Conservation (phyloP, 2,329 filamentous ascomycete genomes). For the Cladophialophora exuberans region DNA sequence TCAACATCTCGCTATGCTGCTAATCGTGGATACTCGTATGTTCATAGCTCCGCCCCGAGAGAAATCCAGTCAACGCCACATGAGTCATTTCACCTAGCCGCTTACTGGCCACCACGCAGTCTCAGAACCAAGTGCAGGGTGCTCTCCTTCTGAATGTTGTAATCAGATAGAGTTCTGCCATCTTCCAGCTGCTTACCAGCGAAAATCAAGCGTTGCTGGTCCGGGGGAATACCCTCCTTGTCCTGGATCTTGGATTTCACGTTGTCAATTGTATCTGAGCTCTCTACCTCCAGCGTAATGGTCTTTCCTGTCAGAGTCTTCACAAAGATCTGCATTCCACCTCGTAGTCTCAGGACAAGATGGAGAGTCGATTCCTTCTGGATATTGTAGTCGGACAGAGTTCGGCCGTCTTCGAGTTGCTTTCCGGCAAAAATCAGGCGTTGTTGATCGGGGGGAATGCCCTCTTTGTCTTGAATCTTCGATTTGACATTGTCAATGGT, state of each 20-base stretch:
- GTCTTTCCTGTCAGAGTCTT: slow-evolving; percentile 79
- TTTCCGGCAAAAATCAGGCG: slow-evolving; percentile 92
- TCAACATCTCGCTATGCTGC: too few species aligned
- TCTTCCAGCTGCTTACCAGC: slow-evolving; percentile 67
- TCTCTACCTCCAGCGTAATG: slow-evolving; percentile 70
- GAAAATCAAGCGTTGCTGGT: slow-evolving; percentile 72
- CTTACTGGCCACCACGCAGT: slow-evolving; percentile 55
- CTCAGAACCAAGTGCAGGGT: slow-evolving; percentile 67
- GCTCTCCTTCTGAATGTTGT: slow-evolving; percentile 64
- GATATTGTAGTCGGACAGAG: slow-evolving; percentile 93
- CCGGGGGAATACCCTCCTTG: slow-evolving; percentile 76
- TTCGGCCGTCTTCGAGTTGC: slow-evolving; percentile 90
- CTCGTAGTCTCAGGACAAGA: slow-evolving; percentile 77
- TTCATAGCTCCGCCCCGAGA: background rate
- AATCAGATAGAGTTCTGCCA: slow-evolving; percentile 56
- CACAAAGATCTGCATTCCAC: slow-evolving; percentile 84
- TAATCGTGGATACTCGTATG: slow-evolving; percentile 7
- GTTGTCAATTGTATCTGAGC: slow-evolving; percentile 71
- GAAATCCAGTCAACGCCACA: slow-evolving; percentile 10
- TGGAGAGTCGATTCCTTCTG: slow-evolving; percentile 88
- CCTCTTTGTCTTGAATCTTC: slow-evolving; percentile 82
- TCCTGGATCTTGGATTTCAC: slow-evolving; percentile 77
- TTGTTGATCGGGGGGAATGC: slow-evolving; percentile 93
- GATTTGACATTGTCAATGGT: slow-evolving; percentile 94
- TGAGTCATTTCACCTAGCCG: slow-evolving; percentile 8